A percentile compares a stretch with the other conserved stretches of the same genome.
Conservation (phyloP, 2,329 filamentous ascomycete genomes). For the Mariannaea elegans region DNA sequence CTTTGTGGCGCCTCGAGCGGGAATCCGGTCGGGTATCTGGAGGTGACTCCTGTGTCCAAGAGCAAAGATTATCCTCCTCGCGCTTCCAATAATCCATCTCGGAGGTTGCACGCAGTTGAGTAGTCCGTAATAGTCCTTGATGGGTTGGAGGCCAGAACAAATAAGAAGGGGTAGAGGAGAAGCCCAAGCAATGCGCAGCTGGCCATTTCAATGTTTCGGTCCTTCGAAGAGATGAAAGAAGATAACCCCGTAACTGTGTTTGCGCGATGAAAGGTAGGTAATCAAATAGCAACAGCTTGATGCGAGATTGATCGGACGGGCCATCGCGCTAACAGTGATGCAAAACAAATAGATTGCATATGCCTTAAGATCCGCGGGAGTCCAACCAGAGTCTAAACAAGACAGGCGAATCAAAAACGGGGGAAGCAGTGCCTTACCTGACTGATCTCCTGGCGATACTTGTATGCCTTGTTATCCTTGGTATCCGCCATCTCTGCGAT, state of each 20-base stretch:
- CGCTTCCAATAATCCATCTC: not conserved
- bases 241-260: not conserved
- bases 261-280: not conserved
- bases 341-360: not conserved
- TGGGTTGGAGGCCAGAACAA: too few species aligned
- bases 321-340: not conserved
- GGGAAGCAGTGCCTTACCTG: constrained; percentile 68
- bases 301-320: not conserved
- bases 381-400: not conserved
- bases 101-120: not conserved
- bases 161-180: not conserved
- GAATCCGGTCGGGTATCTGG: too few species aligned
- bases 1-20: too few species aligned
- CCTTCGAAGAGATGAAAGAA: not conserved
- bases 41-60: not conserved
- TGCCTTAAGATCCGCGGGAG: not conserved
- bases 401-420: not conserved
- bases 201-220: not conserved
- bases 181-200: not conserved
- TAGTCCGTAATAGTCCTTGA: too few species aligned
- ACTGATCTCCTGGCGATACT: constrained; percentile 98
- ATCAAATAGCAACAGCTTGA: not conserved
- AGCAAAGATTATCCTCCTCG: not conserved
- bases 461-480: constrained; percentile 66
- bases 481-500: constrained; percentile 53